Conservation (phyloP, 208 protist genomes). For the Acanthamoeba sp. region DNA sequence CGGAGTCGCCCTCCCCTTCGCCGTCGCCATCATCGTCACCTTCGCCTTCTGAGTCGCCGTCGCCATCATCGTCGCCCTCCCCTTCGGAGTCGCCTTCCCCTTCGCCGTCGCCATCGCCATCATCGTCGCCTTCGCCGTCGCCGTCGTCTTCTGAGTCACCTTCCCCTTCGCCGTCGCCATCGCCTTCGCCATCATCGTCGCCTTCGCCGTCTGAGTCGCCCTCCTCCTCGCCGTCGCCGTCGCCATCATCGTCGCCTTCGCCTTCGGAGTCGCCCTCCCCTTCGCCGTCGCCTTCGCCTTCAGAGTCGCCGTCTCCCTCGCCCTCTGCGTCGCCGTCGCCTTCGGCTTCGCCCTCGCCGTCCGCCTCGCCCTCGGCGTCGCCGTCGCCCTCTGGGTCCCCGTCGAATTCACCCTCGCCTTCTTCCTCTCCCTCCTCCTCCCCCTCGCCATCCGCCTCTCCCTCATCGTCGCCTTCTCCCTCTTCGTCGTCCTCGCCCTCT, state of each 20-base stretch:
- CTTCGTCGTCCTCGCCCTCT: not conserved
- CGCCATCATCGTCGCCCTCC: not conserved
- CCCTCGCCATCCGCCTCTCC: not conserved
- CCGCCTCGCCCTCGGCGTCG: not conserved
- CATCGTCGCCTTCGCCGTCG: not conserved
- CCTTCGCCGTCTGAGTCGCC: not conserved
- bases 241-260: not conserved
- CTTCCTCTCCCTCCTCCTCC: not conserved
- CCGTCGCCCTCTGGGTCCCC: not conserved
- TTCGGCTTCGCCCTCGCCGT: not conserved
- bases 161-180: not conserved
- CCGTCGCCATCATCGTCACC: not conserved
- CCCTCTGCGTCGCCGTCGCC: not conserved
- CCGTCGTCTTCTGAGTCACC: not conserved
- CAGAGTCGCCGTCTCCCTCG: not conserved
- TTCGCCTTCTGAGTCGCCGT: not conserved
- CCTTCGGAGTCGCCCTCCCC: not conserved
- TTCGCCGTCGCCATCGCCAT: not conserved
- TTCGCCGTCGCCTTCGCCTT: not conserved
- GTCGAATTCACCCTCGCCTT: no score
- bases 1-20: not conserved
- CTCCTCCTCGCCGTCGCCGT: not conserved
- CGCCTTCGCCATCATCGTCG: not conserved
- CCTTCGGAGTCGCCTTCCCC: not conserved
- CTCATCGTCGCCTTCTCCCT: not conserved